Evolutionary conservation across 2,329 filamentous ascomycete genomes (phyloP).

Genomic region (Colletotrichum lupini): DNA sequence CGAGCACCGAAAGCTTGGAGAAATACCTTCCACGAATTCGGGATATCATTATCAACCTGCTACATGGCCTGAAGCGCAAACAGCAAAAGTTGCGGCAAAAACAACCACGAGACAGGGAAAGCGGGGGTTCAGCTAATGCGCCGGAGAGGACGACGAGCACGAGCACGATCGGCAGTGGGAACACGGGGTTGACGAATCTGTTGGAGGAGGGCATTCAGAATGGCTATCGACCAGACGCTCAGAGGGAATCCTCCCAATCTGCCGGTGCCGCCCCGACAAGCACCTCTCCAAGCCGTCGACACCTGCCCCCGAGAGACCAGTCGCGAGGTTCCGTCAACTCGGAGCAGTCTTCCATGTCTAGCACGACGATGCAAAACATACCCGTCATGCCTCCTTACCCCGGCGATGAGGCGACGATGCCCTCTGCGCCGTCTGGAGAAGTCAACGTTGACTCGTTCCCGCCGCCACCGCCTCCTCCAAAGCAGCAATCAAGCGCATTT

Average conservation of each 20-base stretch:
- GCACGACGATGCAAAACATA: slow-evolving; percentile 79
- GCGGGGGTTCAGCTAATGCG: slow-evolving; percentile 47
- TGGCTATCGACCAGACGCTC: slow-evolving; percentile 56
- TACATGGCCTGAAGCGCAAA: slow-evolving; percentile 96
- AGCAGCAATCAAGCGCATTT: slow-evolving; percentile 88
- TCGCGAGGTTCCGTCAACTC: slow-evolving; percentile 63
- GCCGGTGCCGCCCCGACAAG: slow-evolving; percentile 38
- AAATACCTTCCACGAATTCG: slow-evolving; percentile 93
- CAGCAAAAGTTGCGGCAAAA: slow-evolving; percentile 85
- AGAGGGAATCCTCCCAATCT: slow-evolving; percentile 35
- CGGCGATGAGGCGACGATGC: slow-evolving; percentile 59
- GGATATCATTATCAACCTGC: slow-evolving; percentile 97
- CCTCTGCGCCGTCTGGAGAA: slow-evolving; percentile 50
- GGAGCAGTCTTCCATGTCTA: slow-evolving; percentile 77
- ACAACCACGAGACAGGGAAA: slow-evolving; percentile 68
- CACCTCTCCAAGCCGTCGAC: slow-evolving; percentile 60
- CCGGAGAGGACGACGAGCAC: slow-evolving; percentile 67
- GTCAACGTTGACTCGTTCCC: slow-evolving; percentile 74
- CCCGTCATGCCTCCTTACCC: slow-evolving; percentile 80
- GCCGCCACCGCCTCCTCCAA: slow-evolving; percentile 74
- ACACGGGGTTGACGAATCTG: slow-evolving; percentile 67
- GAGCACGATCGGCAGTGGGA: slow-evolving; percentile 67
- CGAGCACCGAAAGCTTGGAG: slow-evolving; percentile 91
- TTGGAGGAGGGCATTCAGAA: slow-evolving; percentile 70
- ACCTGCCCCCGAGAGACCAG: slow-evolving; percentile 60